Base-by-base conservation (phyloP, 1,284 basidiomycete genomes). In the Trametes polyzona region DNA sequence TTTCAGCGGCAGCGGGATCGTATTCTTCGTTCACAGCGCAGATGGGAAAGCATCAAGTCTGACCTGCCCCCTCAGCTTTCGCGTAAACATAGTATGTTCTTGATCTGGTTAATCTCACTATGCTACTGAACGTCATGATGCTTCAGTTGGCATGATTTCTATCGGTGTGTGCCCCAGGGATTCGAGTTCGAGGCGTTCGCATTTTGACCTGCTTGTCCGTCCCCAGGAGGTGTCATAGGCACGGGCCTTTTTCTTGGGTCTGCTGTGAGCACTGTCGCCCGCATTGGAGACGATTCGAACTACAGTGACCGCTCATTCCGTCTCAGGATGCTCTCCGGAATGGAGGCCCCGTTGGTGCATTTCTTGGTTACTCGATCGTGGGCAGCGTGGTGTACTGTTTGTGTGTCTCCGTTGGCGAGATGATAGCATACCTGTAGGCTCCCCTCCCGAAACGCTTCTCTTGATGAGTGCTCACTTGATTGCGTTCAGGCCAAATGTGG, bases 401-500 rank as follows among this genome's bases (percentile, higher is more conserved):
- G 9, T 73, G 70, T 47, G 69, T 70, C 16, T 71, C 70, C 5
- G 62, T 71, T 6, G 69, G 69, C 7, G 70, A 71, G 52, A 71
- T 71, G 70, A 71, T 71, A 9, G 69, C 70, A 0, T 71, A 68
- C 47, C 52, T 71, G 70, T 69, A 27, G 57, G 65, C 32, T 12
- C 16, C n/a, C 21, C 10, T 3, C 36, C 29, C 2, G 1, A 52
- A 57, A 39, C 57, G 47, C 50, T 44, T 43, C 50, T 42, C 48
- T 27, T n/a, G n/a, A n/a, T n/a, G n/a, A n/a, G n/a, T n/a, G n/a
- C n/a, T n/a, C n/a, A n/a, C n/a, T n/a, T n/a, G n/a, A n/a, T n/a
- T n/a, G 68, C 32, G 27, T 47, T 82, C 80, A 69, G 86, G 87
- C 35, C 92, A 88, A 74, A 91, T 91, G 89, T 92, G 2, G 85